Evolutionary conservation across 2,329 filamentous ascomycete species (phyloP), one percentile per base, ranked within the genome.

Genomic region (Emergomyces africanus): DNA sequence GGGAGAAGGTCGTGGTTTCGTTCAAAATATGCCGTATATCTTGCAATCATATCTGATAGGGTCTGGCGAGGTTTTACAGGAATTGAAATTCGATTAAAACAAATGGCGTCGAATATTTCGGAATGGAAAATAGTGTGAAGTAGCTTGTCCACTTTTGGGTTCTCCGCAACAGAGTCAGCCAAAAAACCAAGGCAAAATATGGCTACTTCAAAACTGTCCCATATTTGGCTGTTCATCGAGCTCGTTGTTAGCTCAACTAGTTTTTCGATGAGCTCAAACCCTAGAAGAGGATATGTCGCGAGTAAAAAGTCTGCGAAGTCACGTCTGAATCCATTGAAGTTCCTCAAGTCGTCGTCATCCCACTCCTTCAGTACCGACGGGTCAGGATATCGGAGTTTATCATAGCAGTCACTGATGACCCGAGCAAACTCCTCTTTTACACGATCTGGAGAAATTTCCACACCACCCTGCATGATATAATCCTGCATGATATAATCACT

Each of bases 291-390:
- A 63, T 76, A 77, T 1, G 71, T 70, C 6, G 74, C 71, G 15
- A 76, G 68, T 12, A 77, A 66, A 57, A 76, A 77, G 61, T 78
- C 76, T 54, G 72, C 72, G n/a, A 72, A 74, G 50, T 77, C 74
- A 33, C 72, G 71, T 20, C 76, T 74, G 59, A 77, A 77, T 20
- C 70, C 67, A 53, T 68, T 68, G 59, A 77, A 78, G 58, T 74
- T 71, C 58, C 67, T 69, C 35, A 73, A 66, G 33, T 78, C 75
- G 55, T 77, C 75, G 37, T 72, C 70, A 51, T 70, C 69, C 75
- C 75, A 78, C 10, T 70, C 69, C 37, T 67, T 65, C 18, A 72
- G 46, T 23, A 72, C 69, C 46, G 66, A 66, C 1, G 68, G 60
- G 10, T 60, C 64, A 0, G 75, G 73, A 57, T 72, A 75, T n/a